phyloP scores from a whole-genome alignment of 768 basidiomycete species.

The Auriscalpium microsporum region DNA sequence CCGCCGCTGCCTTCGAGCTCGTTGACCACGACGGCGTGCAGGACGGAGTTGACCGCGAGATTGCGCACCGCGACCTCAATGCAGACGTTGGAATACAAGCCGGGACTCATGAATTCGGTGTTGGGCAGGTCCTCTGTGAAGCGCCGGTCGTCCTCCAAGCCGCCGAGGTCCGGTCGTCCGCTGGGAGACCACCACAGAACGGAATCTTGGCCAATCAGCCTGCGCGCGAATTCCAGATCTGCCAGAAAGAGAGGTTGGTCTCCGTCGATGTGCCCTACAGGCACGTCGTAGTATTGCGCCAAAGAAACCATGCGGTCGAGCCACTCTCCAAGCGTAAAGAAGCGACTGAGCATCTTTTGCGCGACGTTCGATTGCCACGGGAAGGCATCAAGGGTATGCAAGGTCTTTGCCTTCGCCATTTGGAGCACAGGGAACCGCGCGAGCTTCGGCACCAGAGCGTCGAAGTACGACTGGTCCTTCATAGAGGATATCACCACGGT shows the following conservation, averaged over 20 bases:
- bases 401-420: slow-evolving; percentile 70
- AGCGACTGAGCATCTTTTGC: slow-evolving; percentile 77
- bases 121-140: slow-evolving; percentile 70
- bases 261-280: slow-evolving; percentile 85
- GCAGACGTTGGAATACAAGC: slow-evolving; percentile 89
- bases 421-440: slow-evolving; percentile 80
- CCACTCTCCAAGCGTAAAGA: slow-evolving; percentile 71
- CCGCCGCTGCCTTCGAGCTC: slow-evolving; percentile 96
- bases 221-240: slow-evolving; percentile 86
- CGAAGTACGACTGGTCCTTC: slow-evolving; percentile 80
- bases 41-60: slow-evolving; percentile 86
- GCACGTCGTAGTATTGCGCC: slow-evolving; percentile 88
- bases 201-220: slow-evolving; percentile 79
- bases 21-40: slow-evolving; percentile 92
- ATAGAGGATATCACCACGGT: slow-evolving; percentile 78
- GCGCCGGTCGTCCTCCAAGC: slow-evolving; percentile 79
- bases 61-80: slow-evolving; percentile 85
- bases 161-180: slow-evolving; percentile 86
- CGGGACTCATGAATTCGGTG: slow-evolving; percentile 78
- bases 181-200: slow-evolving; percentile 96
- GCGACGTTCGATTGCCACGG: slow-evolving; percentile 84
- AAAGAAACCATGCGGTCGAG: slow-evolving; percentile 70
- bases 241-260: slow-evolving; percentile 84
- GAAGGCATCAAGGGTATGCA: slow-evolving; percentile 73
- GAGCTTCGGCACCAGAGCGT: slow-evolving; percentile 59